These are phyloP conservation scores for Tephrocybe sp. DNA, from an alignment of 768 basidiomycete species.

Conservation along the genomic window DNA sequence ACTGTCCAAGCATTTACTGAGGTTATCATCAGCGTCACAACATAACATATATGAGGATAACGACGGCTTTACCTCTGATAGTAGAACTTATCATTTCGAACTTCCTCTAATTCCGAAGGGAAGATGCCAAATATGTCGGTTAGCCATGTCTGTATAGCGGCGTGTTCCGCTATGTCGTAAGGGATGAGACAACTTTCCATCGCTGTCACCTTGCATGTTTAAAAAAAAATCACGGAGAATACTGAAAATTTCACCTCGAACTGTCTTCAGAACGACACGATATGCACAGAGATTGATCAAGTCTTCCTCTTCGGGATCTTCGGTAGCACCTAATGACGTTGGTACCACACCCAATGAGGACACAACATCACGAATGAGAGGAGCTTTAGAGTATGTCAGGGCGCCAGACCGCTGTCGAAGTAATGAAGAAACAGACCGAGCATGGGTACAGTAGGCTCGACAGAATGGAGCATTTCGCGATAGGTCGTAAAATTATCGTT, in stretches of 20 bases:
- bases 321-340: constrained; percentile 12
- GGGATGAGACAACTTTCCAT: constrained; percentile 48
- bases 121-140: constrained; percentile 19
- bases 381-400: constrained; percentile 15
- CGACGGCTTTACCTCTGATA: constrained; percentile 9
- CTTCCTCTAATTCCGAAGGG: constrained; percentile 12
- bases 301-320: constrained; percentile 12
- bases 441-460: constrained; percentile 32
- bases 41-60: neutral
- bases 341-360: constrained; percentile 22
- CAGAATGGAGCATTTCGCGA: constrained; percentile 23
- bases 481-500: constrained; percentile 26
- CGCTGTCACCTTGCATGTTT: constrained; percentile 23
- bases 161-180: constrained; percentile 35
- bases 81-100: constrained; percentile 14
- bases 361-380: constrained; percentile 30
- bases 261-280: constrained; percentile 37
- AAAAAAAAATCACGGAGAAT: no score
- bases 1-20: constrained; percentile 11
- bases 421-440: constrained; percentile 22
- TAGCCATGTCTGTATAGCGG: constrained; percentile 41
- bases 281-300: constrained; percentile 41
- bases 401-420: neutral
- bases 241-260: constrained; percentile 30
- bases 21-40: neutral